Evolutionary conservation across 495 filamentous ascomycete genomes (phyloP).

Genomic region (Aspergillus steynii): DNA sequence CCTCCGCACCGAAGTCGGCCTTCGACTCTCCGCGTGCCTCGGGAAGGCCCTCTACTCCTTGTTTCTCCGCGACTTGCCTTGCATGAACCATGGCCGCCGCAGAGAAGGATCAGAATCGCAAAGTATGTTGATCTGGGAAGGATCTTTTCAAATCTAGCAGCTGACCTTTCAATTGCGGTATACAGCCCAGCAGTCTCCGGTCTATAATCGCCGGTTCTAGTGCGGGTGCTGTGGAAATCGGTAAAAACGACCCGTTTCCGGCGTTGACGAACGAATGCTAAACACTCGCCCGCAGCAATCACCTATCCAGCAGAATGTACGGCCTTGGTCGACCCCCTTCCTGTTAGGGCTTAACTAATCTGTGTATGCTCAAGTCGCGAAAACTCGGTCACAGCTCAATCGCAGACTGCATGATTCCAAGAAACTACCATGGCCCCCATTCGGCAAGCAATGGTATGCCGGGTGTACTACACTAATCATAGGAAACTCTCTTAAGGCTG

Average conservation of each 20-base stretch:
- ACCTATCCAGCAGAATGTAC: conserved; percentile 97
- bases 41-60: not conserved
- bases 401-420: conserved; percentile 73
- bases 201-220: conserved; percentile 87
- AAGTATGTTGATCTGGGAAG: conserved; percentile 31
- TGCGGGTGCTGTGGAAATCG: conserved; percentile 93
- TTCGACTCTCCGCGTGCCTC: not conserved
- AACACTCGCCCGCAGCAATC: conserved; percentile 60
- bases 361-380: conserved; percentile 63
- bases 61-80: not conserved
- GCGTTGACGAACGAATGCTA: not conserved
- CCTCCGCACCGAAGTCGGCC: not conserved
- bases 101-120: conserved; percentile 43
- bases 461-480: conserved; percentile 97
- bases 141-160: not conserved
- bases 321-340: conserved; percentile 16
- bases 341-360: conserved; percentile 18
- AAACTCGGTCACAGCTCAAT: conserved; percentile 93
- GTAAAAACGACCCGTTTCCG: conserved; percentile 41
- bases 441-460: conserved; percentile 94
- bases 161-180: not conserved
- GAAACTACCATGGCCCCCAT: conserved; percentile 95
- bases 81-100: conserved; percentile 41
- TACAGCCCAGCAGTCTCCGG: conserved; percentile 73
- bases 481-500: conserved; percentile 93